These are phyloP conservation scores for Apiotrichum sp. DNA, from an alignment of 1,284 basidiomycete species.

Conservation along the genomic window DNA sequence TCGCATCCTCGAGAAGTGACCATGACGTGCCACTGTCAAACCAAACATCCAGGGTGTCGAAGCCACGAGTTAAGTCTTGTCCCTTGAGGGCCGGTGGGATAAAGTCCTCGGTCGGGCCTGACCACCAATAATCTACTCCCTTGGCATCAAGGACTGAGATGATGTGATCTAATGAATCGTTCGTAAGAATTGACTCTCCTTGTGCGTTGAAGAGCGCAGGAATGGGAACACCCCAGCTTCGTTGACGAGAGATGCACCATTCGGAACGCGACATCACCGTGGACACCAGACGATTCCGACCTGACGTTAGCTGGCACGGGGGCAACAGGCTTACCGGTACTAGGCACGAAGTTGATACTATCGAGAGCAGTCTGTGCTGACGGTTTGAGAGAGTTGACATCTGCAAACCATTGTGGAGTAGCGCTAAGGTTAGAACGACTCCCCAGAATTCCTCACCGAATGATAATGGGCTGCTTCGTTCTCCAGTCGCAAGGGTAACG, in stretches of 20 bases:
- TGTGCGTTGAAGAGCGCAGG: constrained; percentile 75
- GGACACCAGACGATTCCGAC: constrained; percentile 74
- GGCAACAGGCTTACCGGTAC: constrained; percentile 56
- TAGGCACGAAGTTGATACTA: constrained; percentile 71
- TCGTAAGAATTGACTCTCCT: constrained; percentile 62
- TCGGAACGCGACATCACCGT: constrained; percentile 85
- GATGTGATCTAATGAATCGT: constrained; percentile 69
- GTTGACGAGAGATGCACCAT: constrained; percentile 98
- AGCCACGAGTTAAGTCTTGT: constrained; percentile 63
- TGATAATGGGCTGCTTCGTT: constrained; percentile 85
- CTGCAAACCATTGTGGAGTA: constrained; percentile 97
- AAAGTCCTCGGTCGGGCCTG: constrained; percentile 76
- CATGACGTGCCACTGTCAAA: constrained; percentile 97
- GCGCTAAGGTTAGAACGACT: constrained; percentile 54
- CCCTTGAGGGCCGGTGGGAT: constrained; percentile 56
- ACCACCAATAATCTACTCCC: constrained; percentile 86
- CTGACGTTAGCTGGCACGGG: constrained; percentile 46
- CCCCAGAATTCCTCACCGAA: constrained; percentile 52
- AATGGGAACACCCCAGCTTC: constrained; percentile 97
- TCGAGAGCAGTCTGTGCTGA: constrained; percentile 66
- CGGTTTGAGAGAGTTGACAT: constrained; percentile 75
- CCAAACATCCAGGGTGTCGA: constrained; percentile 99
- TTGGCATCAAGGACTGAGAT: constrained; percentile 64
- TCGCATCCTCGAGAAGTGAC: constrained; percentile 59
- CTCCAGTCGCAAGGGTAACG: constrained; percentile 98